Conservation (phyloP, 2,329 filamentous ascomycete genomes). For the Diaporthe longicolla region DNA sequence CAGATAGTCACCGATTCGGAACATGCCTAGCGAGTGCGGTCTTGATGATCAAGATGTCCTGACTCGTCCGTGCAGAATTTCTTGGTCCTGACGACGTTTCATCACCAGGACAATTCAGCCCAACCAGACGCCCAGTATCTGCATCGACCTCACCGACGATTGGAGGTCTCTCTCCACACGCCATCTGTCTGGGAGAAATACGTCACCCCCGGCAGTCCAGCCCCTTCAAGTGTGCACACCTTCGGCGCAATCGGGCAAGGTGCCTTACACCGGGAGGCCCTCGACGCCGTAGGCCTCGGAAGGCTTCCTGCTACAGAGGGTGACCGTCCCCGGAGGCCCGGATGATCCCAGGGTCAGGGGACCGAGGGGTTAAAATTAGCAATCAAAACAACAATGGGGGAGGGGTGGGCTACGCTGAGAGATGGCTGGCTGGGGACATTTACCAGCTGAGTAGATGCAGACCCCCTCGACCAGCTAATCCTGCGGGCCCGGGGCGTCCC, state of each 20-base stretch:
- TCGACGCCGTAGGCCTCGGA: conserved; percentile 30
- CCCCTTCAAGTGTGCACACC: background rate
- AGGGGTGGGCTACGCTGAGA: conserved; percentile 15
- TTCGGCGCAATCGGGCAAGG: conserved; percentile 20
- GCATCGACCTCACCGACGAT: background rate
- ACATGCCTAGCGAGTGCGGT: conserved; percentile 36
- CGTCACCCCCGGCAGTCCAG: background rate
- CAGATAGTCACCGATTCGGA: conserved; percentile 31
- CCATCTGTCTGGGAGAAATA: background rate
- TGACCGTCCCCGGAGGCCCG: conserved; percentile 32
- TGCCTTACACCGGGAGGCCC: conserved; percentile 2
- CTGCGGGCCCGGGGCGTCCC: conserved; percentile 10
- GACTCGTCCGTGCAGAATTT: conserved; percentile 40
- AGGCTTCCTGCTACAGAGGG: conserved; percentile 28
- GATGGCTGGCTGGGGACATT: background rate
- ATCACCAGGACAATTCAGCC: conserved; percentile 19
- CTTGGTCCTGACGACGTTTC: conserved; percentile 23
- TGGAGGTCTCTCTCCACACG: background rate
- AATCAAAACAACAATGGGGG: conserved; percentile 33
- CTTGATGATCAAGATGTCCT: conserved; percentile 32
- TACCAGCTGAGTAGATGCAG: conserved; percentile 25
- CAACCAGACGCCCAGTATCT: background rate
- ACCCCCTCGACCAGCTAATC: conserved; percentile 28
- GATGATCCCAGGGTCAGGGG: conserved; percentile 31
- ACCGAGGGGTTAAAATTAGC: conserved; percentile 41